These are phyloP conservation scores for Cutaneotrichosporon sp. DNA, from an alignment of 1,284 basidiomycete genomes.

Conservation along the genomic window DNA sequence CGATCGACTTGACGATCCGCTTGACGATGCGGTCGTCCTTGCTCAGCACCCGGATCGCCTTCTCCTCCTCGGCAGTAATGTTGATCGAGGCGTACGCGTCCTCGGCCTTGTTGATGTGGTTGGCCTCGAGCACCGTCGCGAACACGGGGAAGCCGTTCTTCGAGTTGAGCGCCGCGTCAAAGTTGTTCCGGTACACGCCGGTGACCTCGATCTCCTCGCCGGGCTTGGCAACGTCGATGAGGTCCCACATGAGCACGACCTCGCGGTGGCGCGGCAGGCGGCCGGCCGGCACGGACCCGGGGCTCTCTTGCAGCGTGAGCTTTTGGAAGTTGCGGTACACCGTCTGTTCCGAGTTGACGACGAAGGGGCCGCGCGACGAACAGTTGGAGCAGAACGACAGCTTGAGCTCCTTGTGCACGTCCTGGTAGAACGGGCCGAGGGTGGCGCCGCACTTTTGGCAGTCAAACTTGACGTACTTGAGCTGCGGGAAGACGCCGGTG, in stretches of 20 bases:
- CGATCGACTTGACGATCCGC: constrained; percentile 97
- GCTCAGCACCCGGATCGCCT: constrained; percentile 80
- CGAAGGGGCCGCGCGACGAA: constrained; percentile 90
- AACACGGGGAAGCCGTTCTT: constrained; percentile 99
- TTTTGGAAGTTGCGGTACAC: constrained; percentile 99
- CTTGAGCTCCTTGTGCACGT: constrained; percentile 89
- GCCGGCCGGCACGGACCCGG: constrained; percentile 95
- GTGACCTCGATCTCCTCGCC: constrained; percentile 98
- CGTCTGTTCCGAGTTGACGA: constrained; percentile 96
- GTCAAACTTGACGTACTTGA: constrained; percentile 99
- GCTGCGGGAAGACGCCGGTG: constrained; percentile 95
- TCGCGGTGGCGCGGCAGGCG: constrained; percentile 95
- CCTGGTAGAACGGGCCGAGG: constrained; percentile 97
- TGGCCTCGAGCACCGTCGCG: constrained; percentile 96
- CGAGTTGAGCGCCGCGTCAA: constrained; percentile 94
- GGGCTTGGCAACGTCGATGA: constrained; percentile 96
- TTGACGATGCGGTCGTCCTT: constrained; percentile 93
- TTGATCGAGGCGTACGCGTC: constrained; percentile 90
- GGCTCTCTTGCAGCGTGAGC: constrained; percentile 97
- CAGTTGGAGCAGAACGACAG: constrained; percentile 94
- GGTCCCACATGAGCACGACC: constrained; percentile 94
- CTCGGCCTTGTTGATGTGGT: constrained; percentile 97
- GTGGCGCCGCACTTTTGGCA: constrained; percentile 89
- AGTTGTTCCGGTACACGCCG: constrained; percentile 98
- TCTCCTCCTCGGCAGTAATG: constrained; percentile 94